Conservation (phyloP, 768 basidiomycete genomes). For the Rossbeevera mucosa region DNA sequence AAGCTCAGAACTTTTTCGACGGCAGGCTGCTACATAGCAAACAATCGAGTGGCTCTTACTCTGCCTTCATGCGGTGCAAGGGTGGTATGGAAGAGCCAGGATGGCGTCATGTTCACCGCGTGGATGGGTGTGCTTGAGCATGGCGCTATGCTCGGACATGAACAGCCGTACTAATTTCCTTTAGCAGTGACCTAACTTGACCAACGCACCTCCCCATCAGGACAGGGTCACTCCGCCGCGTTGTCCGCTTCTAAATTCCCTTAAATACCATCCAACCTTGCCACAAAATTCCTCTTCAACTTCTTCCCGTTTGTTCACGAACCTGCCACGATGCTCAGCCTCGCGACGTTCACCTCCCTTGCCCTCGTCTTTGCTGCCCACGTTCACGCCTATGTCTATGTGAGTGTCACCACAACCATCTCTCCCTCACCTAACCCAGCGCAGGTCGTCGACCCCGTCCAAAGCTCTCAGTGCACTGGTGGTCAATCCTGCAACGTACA, state of each 20-base stretch:
- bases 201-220: slow-evolving; percentile 1
- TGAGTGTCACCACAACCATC: background rate
- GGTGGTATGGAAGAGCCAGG: background rate
- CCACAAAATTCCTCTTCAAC: background rate
- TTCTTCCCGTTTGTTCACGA: slow-evolving; percentile 2
- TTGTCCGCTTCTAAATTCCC: slow-evolving; percentile 22
- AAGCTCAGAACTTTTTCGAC: background rate
- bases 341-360: slow-evolving; percentile 11
- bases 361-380: slow-evolving; percentile 19
- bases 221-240: slow-evolving; percentile 6
- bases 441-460: slow-evolving; percentile 47
- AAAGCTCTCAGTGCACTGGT: slow-evolving; percentile 44
- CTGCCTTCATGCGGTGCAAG: too few species aligned
- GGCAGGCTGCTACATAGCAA: background rate
- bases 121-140: background rate
- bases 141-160: background rate
- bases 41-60: background rate
- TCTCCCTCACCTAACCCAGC: background rate
- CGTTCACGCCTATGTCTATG: slow-evolving; percentile 18
- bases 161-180: slow-evolving; percentile 6
- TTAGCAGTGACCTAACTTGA: background rate
- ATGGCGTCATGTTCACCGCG: background rate
- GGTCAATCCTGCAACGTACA: slow-evolving; percentile 49
- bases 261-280: slow-evolving; percentile 21
- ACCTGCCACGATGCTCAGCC: slow-evolving; percentile 11